These are phyloP conservation scores for Aphanomyces astaci DNA, from an alignment of 352 stramenopile genomes.

Conservation along the genomic window DNA sequence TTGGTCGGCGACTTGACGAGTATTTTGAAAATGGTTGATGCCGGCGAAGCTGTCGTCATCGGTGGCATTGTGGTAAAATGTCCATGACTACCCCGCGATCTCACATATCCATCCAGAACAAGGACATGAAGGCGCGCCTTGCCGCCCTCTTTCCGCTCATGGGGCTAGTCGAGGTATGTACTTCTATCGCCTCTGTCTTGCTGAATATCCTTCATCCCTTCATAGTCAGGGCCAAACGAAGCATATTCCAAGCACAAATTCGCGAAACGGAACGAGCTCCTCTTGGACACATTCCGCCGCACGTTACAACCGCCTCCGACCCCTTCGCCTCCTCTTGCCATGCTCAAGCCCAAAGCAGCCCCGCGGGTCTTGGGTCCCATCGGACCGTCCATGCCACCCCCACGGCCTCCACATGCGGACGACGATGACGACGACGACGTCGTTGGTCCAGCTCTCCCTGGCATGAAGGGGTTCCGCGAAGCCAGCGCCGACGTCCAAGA, in stretches of 20 bases:
- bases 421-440: constrained; percentile 46
- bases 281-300: not conserved
- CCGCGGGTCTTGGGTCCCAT: constrained; percentile 3
- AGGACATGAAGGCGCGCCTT: constrained; percentile 51
- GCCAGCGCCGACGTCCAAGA: constrained; percentile 61
- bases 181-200: not conserved
- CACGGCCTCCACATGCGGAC: constrained; percentile 29
- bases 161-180: constrained; percentile 47
- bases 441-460: constrained; percentile 61
- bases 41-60: constrained; percentile 66
- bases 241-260: constrained; percentile 39
- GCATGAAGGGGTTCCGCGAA: constrained; percentile 65
- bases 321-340: not conserved
- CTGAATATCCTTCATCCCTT: not conserved
- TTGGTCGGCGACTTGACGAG: constrained; percentile 51
- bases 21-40: constrained; percentile 69
- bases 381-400: not conserved
- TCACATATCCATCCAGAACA: constrained; percentile 35
- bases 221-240: constrained; percentile 37
- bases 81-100: not conserved
- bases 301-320: not conserved
- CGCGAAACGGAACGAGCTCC: not conserved
- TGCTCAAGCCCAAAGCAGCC: not conserved
- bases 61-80: constrained; percentile 38
- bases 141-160: constrained; percentile 64